Percentiles rank a stretch among this genome's conserved stretches.
Evolutionary conservation across 2,329 filamentous ascomycete genomes (phyloP).

Genomic region (Phoma sp.): DNA sequence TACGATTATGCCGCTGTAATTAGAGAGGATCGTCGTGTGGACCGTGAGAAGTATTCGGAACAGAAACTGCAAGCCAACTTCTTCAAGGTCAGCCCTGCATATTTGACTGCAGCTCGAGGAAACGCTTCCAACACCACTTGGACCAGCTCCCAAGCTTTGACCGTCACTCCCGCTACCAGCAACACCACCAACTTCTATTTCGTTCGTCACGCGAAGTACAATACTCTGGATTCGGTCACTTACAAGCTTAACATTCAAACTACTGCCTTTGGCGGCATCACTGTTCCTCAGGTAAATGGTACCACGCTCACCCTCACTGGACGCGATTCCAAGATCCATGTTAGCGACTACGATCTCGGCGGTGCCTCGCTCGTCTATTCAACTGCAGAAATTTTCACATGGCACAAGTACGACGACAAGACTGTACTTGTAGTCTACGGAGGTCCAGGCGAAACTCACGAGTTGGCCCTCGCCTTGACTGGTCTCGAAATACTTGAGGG

Average conservation of each 20-base stretch:
- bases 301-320: conserved; percentile 62
- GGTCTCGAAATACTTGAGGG: conserved; percentile 51
- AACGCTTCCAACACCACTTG: conserved; percentile 37
- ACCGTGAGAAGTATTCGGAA: conserved; percentile 79
- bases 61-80: conserved; percentile 79
- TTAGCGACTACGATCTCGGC: conserved; percentile 70
- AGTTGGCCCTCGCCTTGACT: conserved; percentile 59
- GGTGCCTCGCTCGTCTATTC: conserved; percentile 68
- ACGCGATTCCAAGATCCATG: conserved; percentile 70
- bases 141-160: conserved; percentile 55
- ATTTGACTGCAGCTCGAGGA: conserved; percentile 59
- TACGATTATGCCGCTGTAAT: conserved; percentile 70
- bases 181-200: conserved; percentile 69
- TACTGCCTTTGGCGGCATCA: conserved; percentile 59
- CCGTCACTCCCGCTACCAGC: conserved; percentile 66
- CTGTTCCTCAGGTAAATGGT: conserved; percentile 64
- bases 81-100: conserved; percentile 72
- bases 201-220: conserved; percentile 68
- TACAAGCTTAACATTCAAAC: conserved; percentile 71
- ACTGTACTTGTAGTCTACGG: conserved; percentile 70
- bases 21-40: conserved; percentile 70
- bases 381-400: conserved; percentile 71
- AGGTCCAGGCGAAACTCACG: conserved; percentile 66
- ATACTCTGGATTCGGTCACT: conserved; percentile 60
- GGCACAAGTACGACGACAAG: conserved; percentile 66